A percentile compares a stretch with the other conserved stretches of the same genome.
phyloP scores from a whole-genome alignment of 75 land plant species.

The Pinus albicaulis region DNA sequence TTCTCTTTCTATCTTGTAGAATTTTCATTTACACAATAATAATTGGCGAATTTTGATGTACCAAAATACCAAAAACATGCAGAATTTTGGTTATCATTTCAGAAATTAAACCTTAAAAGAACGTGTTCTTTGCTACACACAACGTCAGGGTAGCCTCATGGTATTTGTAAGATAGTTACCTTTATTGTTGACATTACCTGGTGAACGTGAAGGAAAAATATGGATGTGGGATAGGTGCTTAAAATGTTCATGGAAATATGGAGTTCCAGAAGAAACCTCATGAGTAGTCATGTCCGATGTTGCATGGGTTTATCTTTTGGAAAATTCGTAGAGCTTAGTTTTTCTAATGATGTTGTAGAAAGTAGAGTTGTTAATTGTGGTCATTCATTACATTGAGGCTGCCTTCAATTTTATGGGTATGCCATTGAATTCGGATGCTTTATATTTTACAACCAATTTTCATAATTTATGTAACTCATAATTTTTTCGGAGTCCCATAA shows the following conservation, averaged over 20 bases:
- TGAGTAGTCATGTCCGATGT: conserved; percentile 94
- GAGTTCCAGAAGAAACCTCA: conserved; percentile 77
- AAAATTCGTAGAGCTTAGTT: too few species aligned
- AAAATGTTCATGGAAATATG: conserved; percentile 57
- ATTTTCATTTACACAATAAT: not conserved
- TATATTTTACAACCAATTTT: not conserved
- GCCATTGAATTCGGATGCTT: not conserved
- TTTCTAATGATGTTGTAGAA: too few species aligned
- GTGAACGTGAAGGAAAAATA: conserved; percentile 90
- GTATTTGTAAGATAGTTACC: conserved; percentile 70
- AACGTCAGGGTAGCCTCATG: conserved; percentile 82
- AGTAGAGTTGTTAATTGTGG: too few species aligned
- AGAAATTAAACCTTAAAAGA: conserved; percentile 85
- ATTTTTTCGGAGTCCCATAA: not conserved
- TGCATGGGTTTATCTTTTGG: too few species aligned
- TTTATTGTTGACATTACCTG: conserved; percentile 51
- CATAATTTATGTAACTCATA: not conserved
- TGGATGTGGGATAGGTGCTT: conserved; percentile 99
- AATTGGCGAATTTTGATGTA: not conserved
- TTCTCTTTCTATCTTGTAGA: not conserved
- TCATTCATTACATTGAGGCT: conserved; percentile 58
- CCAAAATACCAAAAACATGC: conserved; percentile 1
- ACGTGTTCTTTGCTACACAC: conserved; percentile 89
- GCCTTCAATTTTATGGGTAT: conserved; percentile 92
- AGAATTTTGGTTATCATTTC: conserved; percentile 59